phyloP scores from a whole-genome alignment of 225 moss, liverwort and hornwort genomes.

The Pseudisothecium myosuroides region DNA sequence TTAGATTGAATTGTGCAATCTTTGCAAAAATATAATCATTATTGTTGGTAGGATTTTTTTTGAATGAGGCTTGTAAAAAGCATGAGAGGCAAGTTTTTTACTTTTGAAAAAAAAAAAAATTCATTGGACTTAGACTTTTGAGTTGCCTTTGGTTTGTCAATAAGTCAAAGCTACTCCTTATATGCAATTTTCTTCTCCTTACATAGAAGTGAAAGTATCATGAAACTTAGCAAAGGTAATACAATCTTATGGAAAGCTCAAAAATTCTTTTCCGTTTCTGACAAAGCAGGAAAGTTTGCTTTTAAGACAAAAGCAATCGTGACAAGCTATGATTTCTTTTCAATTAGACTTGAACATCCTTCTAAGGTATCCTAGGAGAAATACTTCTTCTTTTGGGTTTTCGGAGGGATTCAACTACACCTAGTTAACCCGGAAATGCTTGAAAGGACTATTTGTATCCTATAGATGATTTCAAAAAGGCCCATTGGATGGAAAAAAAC shows the following conservation, averaged over 20 bases:
- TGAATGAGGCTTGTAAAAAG: too few species aligned
- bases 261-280: rapidly evolving
- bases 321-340: neutral
- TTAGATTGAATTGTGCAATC: too few species aligned
- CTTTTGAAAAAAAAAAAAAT: too few species aligned
- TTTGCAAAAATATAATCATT: too few species aligned
- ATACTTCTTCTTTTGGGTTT: rapidly evolving
- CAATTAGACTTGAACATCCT: neutral
- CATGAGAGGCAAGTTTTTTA: too few species aligned
- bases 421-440: neutral
- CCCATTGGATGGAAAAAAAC: neutral
- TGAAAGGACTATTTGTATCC: neutral
- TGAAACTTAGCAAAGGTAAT: neutral
- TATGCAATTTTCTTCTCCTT: neutral
- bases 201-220: neutral
- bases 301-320: neutral
- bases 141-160: too few species aligned
- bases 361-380: neutral
- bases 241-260: neutral
- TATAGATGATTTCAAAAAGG: neutral
- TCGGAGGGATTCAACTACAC: neutral
- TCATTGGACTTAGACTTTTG: too few species aligned
- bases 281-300: neutral
- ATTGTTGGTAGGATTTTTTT: too few species aligned
- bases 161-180: neutral